A percentile compares a stretch with the other conserved stretches of the same genome.
Conservation (phyloP, 1,284 basidiomycete genomes). For the Ceratobasidium sp. region DNA sequence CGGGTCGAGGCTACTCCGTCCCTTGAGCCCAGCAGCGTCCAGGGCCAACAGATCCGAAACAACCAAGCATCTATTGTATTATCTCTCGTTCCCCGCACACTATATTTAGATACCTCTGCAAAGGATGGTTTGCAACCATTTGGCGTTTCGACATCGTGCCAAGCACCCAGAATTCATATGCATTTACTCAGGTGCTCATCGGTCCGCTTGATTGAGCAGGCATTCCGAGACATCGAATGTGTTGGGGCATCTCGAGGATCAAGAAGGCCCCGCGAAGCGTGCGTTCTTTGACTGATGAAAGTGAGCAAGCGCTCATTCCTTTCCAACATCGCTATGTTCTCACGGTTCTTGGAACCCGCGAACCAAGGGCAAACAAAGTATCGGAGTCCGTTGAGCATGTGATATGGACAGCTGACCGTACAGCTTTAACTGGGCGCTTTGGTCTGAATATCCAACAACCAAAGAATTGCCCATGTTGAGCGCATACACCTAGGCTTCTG, state of each 20-base stretch:
- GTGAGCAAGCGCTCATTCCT: neutral
- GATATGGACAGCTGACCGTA: neutral
- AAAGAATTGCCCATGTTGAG: neutral
- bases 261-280: neutral
- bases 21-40: too few relatives aligned
- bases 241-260: neutral
- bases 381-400: neutral
- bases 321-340: neutral
- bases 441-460: neutral
- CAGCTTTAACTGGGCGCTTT: neutral
- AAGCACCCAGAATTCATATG: neutral
- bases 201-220: neutral
- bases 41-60: too few relatives aligned
- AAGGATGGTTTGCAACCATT: neutral
- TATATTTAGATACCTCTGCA: neutral
- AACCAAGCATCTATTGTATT: too few relatives aligned
- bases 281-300: neutral
- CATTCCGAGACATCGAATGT: neutral
- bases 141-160: neutral
- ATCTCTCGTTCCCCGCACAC: neutral
- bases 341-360: neutral
- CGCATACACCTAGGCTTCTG: conserved; percentile 2
- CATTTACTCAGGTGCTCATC: neutral
- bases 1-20: too few relatives aligned
- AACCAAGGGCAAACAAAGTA: neutral